Conservation (phyloP, 140 eudicot genomes). For the Anethum foeniculum region DNA sequence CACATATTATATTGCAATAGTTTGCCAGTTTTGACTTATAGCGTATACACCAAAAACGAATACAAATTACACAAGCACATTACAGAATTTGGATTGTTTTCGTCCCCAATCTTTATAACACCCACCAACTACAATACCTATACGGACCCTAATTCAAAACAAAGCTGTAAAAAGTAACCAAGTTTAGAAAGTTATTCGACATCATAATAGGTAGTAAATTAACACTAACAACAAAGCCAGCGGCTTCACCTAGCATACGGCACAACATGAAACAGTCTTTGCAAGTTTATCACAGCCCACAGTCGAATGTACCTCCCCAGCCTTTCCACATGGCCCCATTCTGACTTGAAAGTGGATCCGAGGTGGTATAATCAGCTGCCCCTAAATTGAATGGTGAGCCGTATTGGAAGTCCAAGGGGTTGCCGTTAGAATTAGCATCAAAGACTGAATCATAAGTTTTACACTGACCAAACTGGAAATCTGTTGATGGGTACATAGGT, state of each 20-base stretch:
- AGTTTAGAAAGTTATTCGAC: slow-evolving; percentile 3
- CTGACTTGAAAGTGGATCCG: slow-evolving; percentile 40
- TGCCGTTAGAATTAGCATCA: slow-evolving; percentile 24
- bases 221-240: not conserved
- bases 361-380: slow-evolving; percentile 30
- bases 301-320: slow-evolving; percentile 11
- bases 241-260: not conserved
- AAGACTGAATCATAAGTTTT: slow-evolving; percentile 34
- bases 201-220: not conserved
- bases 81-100: not conserved
- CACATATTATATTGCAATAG: not conserved
- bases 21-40: slow-evolving; percentile 1
- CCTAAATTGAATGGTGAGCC: slow-evolving; percentile 45
- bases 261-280: not conserved
- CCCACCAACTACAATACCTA: slow-evolving; percentile 6
- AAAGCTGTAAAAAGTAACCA: not conserved
- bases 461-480: slow-evolving; percentile 39
- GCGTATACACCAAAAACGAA: not conserved
- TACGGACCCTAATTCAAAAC: not conserved
- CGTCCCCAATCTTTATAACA: not conserved
- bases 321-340: slow-evolving; percentile 43
- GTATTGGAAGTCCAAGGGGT: slow-evolving; percentile 40
- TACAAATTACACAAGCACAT: not conserved
- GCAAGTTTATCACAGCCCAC: slow-evolving; percentile 5
- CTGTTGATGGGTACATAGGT: slow-evolving; percentile 29